phyloP scores from a whole-genome alignment of 106 monocot species.

The Iris macrosiphon region DNA sequence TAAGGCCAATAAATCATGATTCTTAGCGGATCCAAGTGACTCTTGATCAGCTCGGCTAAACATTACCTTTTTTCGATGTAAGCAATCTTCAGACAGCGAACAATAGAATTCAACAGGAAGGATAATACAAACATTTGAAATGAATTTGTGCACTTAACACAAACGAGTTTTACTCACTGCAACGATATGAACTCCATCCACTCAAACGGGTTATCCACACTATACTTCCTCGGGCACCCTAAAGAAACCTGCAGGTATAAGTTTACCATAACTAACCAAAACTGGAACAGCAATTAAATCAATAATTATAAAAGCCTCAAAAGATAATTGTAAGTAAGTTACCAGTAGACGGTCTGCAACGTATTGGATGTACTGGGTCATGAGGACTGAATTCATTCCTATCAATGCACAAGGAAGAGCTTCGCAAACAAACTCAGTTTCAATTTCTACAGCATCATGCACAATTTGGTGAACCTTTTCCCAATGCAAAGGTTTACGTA shows the following conservation, averaged over 20 bases:
- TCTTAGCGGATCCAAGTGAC: no score
- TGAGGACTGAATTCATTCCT: constrained; percentile 29
- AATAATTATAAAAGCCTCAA: no score
- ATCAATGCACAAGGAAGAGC: constrained; percentile 25
- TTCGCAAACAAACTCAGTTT: constrained; percentile 28
- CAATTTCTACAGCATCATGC: constrained; percentile 29
- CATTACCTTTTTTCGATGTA: no score
- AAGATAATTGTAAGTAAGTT: neutral
- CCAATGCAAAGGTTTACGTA: constrained; percentile 14
- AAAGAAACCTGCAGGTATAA: constrained; percentile 20
- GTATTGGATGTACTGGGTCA: constrained; percentile 33
- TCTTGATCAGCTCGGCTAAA: no score
- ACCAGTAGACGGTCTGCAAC: constrained; percentile 31
- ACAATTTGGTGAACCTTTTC: constrained; percentile 15
- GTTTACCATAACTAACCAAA: neutral
- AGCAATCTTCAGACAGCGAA: no score
- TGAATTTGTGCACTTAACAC: no score
- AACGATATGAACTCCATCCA: constrained; percentile 44
- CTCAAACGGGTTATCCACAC: constrained; percentile 29
- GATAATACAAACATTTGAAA: no score
- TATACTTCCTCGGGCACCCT: constrained; percentile 20
- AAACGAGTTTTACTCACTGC: constrained; percentile 25
- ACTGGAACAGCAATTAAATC: neutral
- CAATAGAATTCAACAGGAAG: no score
- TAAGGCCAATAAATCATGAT: no score